A percentile compares a stretch with the other conserved stretches of the same genome.
Evolutionary conservation across 345 rosid genomes (phyloP).

Genomic region (Barbarea vulgaris): DNA sequence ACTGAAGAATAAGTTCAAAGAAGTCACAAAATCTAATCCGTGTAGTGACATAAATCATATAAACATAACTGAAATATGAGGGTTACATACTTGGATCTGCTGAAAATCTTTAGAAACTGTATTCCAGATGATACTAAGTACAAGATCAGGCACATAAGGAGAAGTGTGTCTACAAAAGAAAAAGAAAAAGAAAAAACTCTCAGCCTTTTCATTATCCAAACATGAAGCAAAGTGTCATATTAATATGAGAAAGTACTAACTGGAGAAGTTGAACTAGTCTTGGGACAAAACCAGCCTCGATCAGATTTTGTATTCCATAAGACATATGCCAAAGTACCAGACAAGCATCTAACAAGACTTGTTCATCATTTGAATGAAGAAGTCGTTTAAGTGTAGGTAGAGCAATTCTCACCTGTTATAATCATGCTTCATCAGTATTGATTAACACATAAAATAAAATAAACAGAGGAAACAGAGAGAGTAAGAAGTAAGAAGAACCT

Average conservation of each 20-base stretch:
- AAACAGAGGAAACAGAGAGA: background rate
- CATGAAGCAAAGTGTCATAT: no score
- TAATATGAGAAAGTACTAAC: background rate
- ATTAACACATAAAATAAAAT: no score
- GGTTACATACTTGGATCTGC: background rate
- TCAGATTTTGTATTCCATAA: background rate
- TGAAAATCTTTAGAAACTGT: background rate
- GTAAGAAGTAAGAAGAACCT: constrained; percentile 31
- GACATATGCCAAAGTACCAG: background rate
- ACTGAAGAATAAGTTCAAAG: background rate
- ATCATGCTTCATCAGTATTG: background rate
- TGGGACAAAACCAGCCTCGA: background rate
- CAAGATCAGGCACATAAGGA: no score
- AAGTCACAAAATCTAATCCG: no score
- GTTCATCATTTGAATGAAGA: background rate
- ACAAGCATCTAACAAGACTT: background rate
- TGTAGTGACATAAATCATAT: no score
- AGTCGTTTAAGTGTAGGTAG: background rate
- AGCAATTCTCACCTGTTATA: background rate
- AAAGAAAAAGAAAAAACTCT: background rate
- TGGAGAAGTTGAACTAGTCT: background rate
- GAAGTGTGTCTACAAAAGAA: background rate
- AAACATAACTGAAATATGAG: no score
- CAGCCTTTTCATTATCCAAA: background rate
- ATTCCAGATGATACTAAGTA: background rate